Evolutionary conservation across 129 eudicot genomes (phyloP).

Genomic region (Ambrosia trifida): DNA sequence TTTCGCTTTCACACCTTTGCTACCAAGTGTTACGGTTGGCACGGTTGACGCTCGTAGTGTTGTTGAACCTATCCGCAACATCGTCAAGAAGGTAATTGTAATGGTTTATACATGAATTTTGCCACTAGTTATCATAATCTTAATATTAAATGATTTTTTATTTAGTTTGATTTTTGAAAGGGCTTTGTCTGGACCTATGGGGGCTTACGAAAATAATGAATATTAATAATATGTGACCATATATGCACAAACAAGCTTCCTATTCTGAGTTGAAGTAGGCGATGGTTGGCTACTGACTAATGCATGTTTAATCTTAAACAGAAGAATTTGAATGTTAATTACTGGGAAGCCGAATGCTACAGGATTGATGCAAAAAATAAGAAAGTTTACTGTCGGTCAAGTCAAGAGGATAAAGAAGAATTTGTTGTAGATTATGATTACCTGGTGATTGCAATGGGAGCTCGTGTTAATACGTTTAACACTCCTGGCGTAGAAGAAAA

Average conservation of each 20-base stretch:
- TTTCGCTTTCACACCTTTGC: slow-evolving; percentile 91
- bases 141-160: background rate
- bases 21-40: slow-evolving; percentile 95
- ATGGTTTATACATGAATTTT: background rate
- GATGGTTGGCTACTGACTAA: slow-evolving; percentile 22
- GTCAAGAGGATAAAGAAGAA: slow-evolving; percentile 53
- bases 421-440: slow-evolving; percentile 80
- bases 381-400: slow-evolving; percentile 71
- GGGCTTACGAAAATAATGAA: background rate
- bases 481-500: slow-evolving; percentile 93
- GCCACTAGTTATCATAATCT: background rate
- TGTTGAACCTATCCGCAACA: slow-evolving; percentile 90
- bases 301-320: slow-evolving; percentile 34
- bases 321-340: slow-evolving; percentile 64
- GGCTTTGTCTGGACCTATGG: background rate
- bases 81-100: slow-evolving; percentile 48
- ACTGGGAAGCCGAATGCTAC: slow-evolving; percentile 86
- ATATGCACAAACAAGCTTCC: background rate
- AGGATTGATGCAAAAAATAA: slow-evolving; percentile 77
- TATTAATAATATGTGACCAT: background rate
- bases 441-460: slow-evolving; percentile 79
- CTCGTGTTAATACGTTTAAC: slow-evolving; percentile 82
- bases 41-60: slow-evolving; percentile 95
- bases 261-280: background rate
- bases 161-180: background rate